These are phyloP conservation scores for Scedosporium minutisporum DNA, from an alignment of 2,329 filamentous ascomycete genomes.

Conservation along the genomic window DNA sequence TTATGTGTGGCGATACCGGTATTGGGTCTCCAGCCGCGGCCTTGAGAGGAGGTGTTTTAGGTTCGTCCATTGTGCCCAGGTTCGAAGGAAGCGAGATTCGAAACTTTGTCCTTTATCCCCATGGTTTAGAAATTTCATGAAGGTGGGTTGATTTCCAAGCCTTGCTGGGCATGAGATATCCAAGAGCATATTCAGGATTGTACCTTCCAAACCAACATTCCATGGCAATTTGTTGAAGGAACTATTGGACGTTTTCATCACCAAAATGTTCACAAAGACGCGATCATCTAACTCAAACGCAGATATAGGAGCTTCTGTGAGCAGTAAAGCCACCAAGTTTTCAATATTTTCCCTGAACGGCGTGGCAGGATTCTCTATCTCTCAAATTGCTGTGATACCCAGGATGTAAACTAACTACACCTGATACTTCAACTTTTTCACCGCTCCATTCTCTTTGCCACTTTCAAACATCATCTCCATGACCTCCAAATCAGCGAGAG, in stretches of 20 bases:
- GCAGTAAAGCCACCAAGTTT: too few relatives aligned
- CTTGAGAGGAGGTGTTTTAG: not conserved
- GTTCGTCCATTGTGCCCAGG: not conserved
- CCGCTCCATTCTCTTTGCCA: conserved; percentile 18
- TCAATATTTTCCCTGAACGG: too few relatives aligned
- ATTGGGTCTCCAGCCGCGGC: not conserved
- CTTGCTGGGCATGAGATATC: not conserved
- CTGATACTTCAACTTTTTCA: conserved; percentile 30
- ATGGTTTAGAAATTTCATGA: not conserved
- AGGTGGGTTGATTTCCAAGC: not conserved
- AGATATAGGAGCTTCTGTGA: too few relatives aligned
- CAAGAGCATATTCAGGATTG: not conserved
- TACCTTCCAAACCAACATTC: not conserved
- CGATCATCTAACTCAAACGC: too few relatives aligned
- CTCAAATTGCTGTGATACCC: too few relatives aligned
- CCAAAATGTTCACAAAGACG: too few relatives aligned
- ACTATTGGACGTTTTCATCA: too few relatives aligned
- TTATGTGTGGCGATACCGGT: not conserved
- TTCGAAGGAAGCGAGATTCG: not conserved
- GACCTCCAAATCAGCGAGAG: conserved; percentile 51
- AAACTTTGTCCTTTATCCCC: not conserved
- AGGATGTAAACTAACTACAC: conserved; percentile 1
- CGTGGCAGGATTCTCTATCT: too few relatives aligned
- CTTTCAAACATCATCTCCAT: conserved; percentile 41
- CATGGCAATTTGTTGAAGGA: not conserved